Percentiles rank a stretch among this genome's conserved stretches.
Evolutionary conservation across 306 rosid genomes (phyloP).

Genomic region (Malus orientalis): DNA sequence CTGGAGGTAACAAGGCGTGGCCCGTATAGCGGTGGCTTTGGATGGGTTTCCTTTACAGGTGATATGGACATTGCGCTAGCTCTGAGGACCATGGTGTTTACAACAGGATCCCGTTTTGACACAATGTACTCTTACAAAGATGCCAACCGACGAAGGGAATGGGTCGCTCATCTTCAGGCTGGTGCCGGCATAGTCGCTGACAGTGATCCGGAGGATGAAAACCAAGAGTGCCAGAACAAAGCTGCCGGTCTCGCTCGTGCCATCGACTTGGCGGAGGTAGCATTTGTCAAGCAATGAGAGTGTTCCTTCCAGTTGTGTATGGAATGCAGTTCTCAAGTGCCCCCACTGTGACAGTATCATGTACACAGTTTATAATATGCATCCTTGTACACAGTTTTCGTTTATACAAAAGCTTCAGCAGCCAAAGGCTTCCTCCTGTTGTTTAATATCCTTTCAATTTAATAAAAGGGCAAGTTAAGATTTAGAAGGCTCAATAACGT

Average conservation of each 20-base stretch:
- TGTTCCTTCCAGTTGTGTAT: background rate
- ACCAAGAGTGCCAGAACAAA: slow-evolving; percentile 81
- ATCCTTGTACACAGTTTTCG: background rate
- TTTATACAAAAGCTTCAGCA: background rate
- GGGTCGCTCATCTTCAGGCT: slow-evolving; percentile 78
- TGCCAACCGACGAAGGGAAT: slow-evolving; percentile 38
- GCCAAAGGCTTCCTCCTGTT: background rate
- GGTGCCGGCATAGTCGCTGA: slow-evolving; percentile 92
- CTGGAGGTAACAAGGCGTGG: slow-evolving; percentile 65
- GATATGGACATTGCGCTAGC: slow-evolving; percentile 84
- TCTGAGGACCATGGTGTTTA: slow-evolving; percentile 64
- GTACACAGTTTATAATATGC: background rate
- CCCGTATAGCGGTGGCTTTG: slow-evolving; percentile 77
- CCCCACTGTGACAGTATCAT: background rate
- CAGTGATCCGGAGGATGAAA: slow-evolving; percentile 63
- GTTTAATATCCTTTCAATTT: background rate
- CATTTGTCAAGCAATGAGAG: slow-evolving; percentile 42
- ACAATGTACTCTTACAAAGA: slow-evolving; percentile 67
- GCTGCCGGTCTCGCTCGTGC: slow-evolving; percentile 86
- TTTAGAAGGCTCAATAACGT: background rate
- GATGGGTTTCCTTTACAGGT: slow-evolving; percentile 49
- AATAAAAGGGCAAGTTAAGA: background rate
- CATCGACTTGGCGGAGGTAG: slow-evolving; percentile 71
- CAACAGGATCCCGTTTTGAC: slow-evolving; percentile 52
- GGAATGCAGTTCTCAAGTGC: background rate